Percentiles rank a stretch among this genome's conserved stretches.
phyloP scores from a whole-genome alignment of 1,284 basidiomycete genomes.

The Cerrena zonata region DNA sequence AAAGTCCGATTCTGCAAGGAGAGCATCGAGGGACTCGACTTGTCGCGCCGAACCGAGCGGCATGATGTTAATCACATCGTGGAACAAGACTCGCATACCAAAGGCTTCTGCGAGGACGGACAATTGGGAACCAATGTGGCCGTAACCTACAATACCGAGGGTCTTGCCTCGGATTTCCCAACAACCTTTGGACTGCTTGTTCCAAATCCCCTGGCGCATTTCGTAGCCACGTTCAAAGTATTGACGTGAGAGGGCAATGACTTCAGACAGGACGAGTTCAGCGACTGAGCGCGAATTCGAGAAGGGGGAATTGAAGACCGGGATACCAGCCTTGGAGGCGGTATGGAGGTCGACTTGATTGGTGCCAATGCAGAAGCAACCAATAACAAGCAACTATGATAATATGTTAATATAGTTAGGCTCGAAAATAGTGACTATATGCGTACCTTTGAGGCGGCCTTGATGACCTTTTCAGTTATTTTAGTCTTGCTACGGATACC shows the following conservation, averaged over 20 bases:
- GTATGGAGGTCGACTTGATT: slow-evolving; percentile 93
- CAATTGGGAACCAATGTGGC: slow-evolving; percentile 96
- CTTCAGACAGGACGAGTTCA: slow-evolving; percentile 93
- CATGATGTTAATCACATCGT: slow-evolving; percentile 97
- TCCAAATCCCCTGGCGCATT: slow-evolving; percentile 89
- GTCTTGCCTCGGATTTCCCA: slow-evolving; percentile 99
- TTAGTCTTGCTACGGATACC: slow-evolving; percentile 98
- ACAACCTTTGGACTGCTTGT: slow-evolving; percentile 97
- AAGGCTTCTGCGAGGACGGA: slow-evolving; percentile 96
- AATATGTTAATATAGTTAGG: background rate
- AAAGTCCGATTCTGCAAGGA: slow-evolving; percentile 84
- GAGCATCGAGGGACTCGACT: slow-evolving; percentile 74
- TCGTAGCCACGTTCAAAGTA: slow-evolving; percentile 86
- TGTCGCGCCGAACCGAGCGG: slow-evolving; percentile 91
- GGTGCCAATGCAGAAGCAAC: slow-evolving; percentile 99
- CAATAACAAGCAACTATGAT: slow-evolving; percentile 84
- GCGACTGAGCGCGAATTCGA: slow-evolving; percentile 99
- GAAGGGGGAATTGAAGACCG: slow-evolving; percentile 99
- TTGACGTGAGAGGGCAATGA: slow-evolving; percentile 92
- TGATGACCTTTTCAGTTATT: slow-evolving; percentile 85
- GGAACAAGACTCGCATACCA: slow-evolving; percentile 93
- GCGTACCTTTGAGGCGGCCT: slow-evolving; percentile 72
- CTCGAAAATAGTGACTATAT: background rate
- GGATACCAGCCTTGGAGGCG: slow-evolving; percentile 85
- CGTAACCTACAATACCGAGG: slow-evolving; percentile 96